Evolutionary conservation across 2,329 filamentous ascomycete genomes (phyloP), one percentile per base, ranked within the genome.

Genomic region (Ophiostoma tasmaniense): DNA sequence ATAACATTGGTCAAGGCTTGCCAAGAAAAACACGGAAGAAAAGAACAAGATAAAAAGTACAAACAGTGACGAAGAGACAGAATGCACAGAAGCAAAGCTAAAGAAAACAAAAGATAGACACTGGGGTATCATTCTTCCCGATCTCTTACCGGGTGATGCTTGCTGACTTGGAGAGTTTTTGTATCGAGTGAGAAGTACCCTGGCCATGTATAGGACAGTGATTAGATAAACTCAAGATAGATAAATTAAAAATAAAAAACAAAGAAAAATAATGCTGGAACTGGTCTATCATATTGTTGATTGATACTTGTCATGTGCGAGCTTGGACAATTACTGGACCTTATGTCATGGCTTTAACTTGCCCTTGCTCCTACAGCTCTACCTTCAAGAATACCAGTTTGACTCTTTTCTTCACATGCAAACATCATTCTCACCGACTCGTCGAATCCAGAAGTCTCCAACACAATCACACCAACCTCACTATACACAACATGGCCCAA

Each of bases 401-500:
- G 10, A 11, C 8, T 33, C 25, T 61, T 30, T 61, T 7, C 4
- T 61, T 61, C 55, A 20, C 25, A 30, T 30, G 50, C 14, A 11
- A 61, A 61, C 50, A 13, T 61, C 55, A n/a, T n/a, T n/a, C n/a
- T n/a, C n/a, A n/a, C n/a, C n/a, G n/a, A n/a, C n/a, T n/a, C n/a
- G n/a, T n/a, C n/a, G n/a, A n/a, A n/a, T n/a, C n/a, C n/a, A n/a
- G n/a, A n/a, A n/a, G n/a, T n/a, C n/a, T n/a, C n/a, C n/a, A n/a
- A n/a, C n/a, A n/a, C n/a, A n/a, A n/a, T n/a, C 22, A 62, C 30
- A 61, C 17, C 50, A 14, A 55, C 50, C 2, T 25, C 25, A 61
- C 55, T 17, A 28, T 22, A 45, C 42, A 13, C 70, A 70, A 62
- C 69, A 68, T 70, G 70, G 70, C 68, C 71, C 74, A 79, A 70